Conservation (phyloP, 768 basidiomycete genomes). For the Leccinum longicurvipes region DNA sequence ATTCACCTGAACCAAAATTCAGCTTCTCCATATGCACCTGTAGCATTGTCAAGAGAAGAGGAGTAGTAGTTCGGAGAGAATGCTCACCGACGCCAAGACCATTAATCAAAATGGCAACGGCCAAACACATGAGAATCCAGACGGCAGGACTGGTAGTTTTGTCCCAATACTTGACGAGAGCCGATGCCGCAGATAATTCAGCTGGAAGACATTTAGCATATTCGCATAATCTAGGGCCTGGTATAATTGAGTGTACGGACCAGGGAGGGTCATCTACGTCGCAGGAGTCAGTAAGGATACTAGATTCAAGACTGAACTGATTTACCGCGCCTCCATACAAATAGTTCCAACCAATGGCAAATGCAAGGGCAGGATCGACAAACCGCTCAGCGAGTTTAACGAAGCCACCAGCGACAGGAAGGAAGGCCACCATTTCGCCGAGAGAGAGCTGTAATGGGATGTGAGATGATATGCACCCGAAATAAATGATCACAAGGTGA, state of each 20-base stretch:
- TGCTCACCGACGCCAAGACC: conserved; percentile 37
- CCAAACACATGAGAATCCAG: conserved; percentile 52
- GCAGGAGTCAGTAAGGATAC: neutral
- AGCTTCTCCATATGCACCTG: conserved; percentile 39
- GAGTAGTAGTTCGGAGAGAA: neutral
- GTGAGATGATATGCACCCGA: neutral
- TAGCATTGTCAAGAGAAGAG: neutral
- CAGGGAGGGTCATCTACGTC: conserved; percentile 24
- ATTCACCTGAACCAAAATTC: conserved; percentile 45
- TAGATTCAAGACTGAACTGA: neutral
- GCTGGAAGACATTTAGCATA: conserved; percentile 25
- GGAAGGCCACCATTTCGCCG: conserved; percentile 47
- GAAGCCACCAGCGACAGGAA: conserved; percentile 45
- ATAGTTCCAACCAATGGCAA: conserved; percentile 43
- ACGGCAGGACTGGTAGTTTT: conserved; percentile 38
- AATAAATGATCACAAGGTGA: neutral
- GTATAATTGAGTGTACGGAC: conserved; percentile 9
- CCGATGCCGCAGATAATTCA: conserved; percentile 48
- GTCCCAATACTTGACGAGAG: conserved; percentile 50
- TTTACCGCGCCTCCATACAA: conserved; percentile 38
- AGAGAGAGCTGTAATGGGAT: conserved; percentile 25
- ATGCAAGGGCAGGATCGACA: conserved; percentile 44
- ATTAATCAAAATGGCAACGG: conserved; percentile 49
- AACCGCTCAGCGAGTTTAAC: conserved; percentile 47
- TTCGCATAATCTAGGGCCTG: conserved; percentile 1